A percentile compares a stretch with the other conserved stretches of the same genome.
Evolutionary conservation across 2,329 filamentous ascomycete genomes (phyloP).

Genomic region (Hypoxylon sp.): DNA sequence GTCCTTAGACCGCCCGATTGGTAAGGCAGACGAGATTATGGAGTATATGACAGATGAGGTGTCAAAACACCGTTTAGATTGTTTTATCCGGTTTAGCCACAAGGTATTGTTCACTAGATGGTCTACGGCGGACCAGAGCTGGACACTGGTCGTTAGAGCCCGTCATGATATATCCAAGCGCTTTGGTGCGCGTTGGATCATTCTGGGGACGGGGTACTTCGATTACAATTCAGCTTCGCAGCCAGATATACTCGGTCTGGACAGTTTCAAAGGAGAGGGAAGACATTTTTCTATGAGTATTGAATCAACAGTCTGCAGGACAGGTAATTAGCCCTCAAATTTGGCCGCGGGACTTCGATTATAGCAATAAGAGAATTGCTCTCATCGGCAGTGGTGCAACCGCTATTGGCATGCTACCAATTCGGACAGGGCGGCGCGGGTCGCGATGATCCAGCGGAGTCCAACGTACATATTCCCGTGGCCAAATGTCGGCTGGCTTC

Average conservation of each 20-base stretch:
- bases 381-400: conserved; percentile 83
- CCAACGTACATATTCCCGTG: conserved; percentile 70
- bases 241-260: conserved; percentile 66
- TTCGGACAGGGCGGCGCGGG: conserved; percentile 68
- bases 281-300: neutral
- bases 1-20: conserved; percentile 18
- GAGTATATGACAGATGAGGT: conserved; percentile 65
- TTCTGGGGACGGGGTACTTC: conserved; percentile 75
- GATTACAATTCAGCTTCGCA: conserved; percentile 64
- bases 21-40: conserved; percentile 55
- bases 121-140: conserved; percentile 64
- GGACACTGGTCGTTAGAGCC: conserved; percentile 55
- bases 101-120: conserved; percentile 63
- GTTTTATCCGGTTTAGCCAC: conserved; percentile 64
- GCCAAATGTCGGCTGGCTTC: conserved; percentile 48
- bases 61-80: conserved; percentile 61
- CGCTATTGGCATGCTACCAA: conserved; percentile 78
- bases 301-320: conserved; percentile 51
- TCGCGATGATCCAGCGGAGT: conserved; percentile 84
- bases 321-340: conserved; percentile 70
- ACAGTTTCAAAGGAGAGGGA: conserved; percentile 58
- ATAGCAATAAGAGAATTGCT: conserved; percentile 73
- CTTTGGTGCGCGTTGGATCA: conserved; percentile 64
- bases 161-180: conserved; percentile 48
- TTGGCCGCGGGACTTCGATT: conserved; percentile 76